A percentile compares a stretch with the other conserved stretches of the same genome.
phyloP scores from a whole-genome alignment of 345 rosid species.

The Brassica juncea region DNA sequence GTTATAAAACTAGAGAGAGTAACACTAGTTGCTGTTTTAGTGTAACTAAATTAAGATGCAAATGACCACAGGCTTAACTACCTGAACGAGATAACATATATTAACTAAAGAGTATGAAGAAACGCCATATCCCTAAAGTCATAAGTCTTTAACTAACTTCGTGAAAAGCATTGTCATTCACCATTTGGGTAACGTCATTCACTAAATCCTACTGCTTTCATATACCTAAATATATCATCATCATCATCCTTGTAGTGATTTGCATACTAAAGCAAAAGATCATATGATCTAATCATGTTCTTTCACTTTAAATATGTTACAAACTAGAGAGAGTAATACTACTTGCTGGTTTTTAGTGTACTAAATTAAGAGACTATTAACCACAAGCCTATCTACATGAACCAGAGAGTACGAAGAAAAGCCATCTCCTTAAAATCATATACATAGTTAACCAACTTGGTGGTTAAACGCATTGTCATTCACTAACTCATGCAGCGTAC shows the following conservation, averaged over 20 bases:
- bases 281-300: constrained; percentile 32
- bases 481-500: constrained; percentile 26
- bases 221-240: constrained; percentile 39
- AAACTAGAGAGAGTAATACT: constrained; percentile 10
- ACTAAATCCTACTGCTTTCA: constrained; percentile 28
- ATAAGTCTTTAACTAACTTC: constrained; percentile 2
- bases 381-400: constrained; percentile 3
- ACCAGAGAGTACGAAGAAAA: neutral
- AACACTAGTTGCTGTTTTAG: constrained; percentile 19
- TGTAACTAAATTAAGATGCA: constrained; percentile 3
- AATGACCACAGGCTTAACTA: neutral
- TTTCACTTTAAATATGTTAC: neutral
- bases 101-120: neutral
- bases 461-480: constrained; percentile 15
- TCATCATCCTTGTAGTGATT: constrained; percentile 26
- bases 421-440: neutral
- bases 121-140: neutral
- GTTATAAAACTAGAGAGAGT: neutral
- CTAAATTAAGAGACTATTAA: neutral
- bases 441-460: neutral
- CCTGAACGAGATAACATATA: constrained; percentile 30
- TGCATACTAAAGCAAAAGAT: constrained; percentile 33
- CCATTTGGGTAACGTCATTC: constrained; percentile 17
- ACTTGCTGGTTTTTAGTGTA: constrained; percentile 6
- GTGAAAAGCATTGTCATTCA: constrained; percentile 11